These are phyloP conservation scores for Talaromyces wortmannii DNA, from an alignment of 495 filamentous ascomycete species.

Conservation along the genomic window DNA sequence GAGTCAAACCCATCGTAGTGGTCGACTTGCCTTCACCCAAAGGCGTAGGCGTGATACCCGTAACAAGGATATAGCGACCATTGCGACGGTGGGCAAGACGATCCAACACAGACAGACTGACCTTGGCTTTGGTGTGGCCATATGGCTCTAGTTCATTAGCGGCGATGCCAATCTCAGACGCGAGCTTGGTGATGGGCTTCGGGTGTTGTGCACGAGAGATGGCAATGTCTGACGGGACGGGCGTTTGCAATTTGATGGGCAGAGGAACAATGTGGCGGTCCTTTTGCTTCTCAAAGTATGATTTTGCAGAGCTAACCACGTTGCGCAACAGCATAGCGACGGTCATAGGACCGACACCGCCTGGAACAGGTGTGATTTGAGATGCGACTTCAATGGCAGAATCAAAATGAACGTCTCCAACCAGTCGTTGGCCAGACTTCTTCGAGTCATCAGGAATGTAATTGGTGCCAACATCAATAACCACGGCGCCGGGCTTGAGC, in stretches of 20 bases:
- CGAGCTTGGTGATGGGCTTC: constrained; percentile 78
- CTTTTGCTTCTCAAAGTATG: constrained; percentile 76
- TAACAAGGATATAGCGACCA: constrained; percentile 85
- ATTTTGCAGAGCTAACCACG: constrained; percentile 74
- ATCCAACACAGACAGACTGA: constrained; percentile 74
- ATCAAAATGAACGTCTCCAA: constrained; percentile 92
- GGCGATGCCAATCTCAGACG: constrained; percentile 81
- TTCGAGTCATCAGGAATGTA: constrained; percentile 89
- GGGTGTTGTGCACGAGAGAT: constrained; percentile 85
- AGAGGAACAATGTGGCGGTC: constrained; percentile 69
- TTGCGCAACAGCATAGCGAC: constrained; percentile 95
- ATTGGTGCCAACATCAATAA: constrained; percentile 97
- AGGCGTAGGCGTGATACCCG: constrained; percentile 96
- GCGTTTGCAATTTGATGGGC: constrained; percentile 63
- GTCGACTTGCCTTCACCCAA: constrained; percentile 97
- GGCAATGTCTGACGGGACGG: constrained; percentile 90
- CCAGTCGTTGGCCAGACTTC: constrained; percentile 89
- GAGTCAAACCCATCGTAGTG: constrained; percentile 91
- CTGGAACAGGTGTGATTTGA: constrained; percentile 94
- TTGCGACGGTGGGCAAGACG: constrained; percentile 80
- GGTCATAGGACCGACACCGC: constrained; percentile 97
- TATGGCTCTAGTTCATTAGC: constrained; percentile 86
- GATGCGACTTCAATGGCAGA: constrained; percentile 81
- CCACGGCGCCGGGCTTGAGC: constrained; percentile 87
- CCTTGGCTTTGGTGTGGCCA: constrained; percentile 90